Base-by-base conservation (phyloP, 192 early-diverging fungal genomes). In the Coemansia sp. region DNA sequence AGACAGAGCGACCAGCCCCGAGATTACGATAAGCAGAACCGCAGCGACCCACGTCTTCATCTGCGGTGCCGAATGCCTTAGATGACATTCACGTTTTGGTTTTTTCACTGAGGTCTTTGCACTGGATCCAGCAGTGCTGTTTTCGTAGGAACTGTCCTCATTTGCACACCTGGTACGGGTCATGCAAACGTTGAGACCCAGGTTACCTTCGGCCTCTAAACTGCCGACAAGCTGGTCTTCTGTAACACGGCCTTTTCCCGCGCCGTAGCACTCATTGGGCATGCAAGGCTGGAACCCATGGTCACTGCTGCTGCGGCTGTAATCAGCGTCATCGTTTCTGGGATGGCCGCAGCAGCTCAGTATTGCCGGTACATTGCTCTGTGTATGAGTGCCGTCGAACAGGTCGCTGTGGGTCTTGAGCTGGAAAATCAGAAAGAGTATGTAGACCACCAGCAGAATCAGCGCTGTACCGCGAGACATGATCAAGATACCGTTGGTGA, bases 361-460 rank as follows among this genome's bases (percentile, higher is more conserved):
- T 22, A 42, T 49, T 49, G 61, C 48, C 28, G 50, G 36, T 18
- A 8, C 63, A 29, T 29, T 56, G 20, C 36, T 42, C 10, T 28
- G 63, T 6, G 33, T 66, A 14, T 77, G 73, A 48, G 65, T 54
- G 56, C 75, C 80, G 54, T 82, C 72, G 45, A 82, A 82, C 2
- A 82, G 67, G 48, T 77, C 80, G 58, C 70, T 80, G 77, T 97
- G 93, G 6, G 93, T 95, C 61, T 88, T 89, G 25, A 98, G 86
- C 85, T 87, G 94, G 86, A 97, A 98, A 4, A 92, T 36, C 50
- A 97, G 63, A 56, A 85, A 91, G 52, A 92, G 60, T 7, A 86
- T 48, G 58, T 91, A 92, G 31, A 92, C 86, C 5, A 87, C 25
- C 30, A 92, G 77, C 25, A 92, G 64, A 3, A 93, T 84, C 48